These are phyloP conservation scores for Lactarius akahatsu DNA, from an alignment of 768 basidiomycete genomes.

Conservation along the genomic window DNA sequence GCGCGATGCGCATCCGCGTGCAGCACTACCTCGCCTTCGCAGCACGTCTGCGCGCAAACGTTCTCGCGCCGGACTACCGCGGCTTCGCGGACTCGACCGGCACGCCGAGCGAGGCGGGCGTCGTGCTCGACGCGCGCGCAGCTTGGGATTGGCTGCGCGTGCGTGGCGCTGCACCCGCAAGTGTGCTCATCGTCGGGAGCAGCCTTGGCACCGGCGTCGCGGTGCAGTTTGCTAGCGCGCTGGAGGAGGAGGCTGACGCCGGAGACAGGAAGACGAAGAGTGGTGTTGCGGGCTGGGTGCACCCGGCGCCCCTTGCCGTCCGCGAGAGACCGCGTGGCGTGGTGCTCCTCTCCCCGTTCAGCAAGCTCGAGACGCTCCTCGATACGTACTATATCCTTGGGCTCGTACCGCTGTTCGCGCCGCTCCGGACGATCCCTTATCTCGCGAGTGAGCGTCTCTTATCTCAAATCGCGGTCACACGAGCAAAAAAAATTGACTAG, in stretches of 20 bases:
- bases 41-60: conserved; percentile 65
- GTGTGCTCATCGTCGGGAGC: conserved; percentile 78
- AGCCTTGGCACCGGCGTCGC: conserved; percentile 86
- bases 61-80: conserved; percentile 87
- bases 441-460: conserved; percentile 52
- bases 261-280: too few relatives aligned
- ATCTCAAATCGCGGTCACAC: conserved; percentile 11
- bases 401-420: conserved; percentile 67
- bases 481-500: background rate
- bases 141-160: conserved; percentile 77
- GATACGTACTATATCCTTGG: conserved; percentile 69
- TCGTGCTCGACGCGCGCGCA: conserved; percentile 69
- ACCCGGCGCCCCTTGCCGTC: background rate
- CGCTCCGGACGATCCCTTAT: conserved; percentile 61
- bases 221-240: conserved; percentile 42
- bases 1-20: conserved; percentile 68
- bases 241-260: conserved; percentile 33
- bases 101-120: conserved; percentile 70
- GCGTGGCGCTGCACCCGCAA: conserved; percentile 55
- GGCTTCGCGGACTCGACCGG: conserved; percentile 90
- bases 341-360: conserved; percentile 45
- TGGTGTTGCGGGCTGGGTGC: background rate
- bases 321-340: conserved; percentile 41
- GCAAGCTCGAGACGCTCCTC: conserved; percentile 45
- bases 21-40: conserved; percentile 64